phyloP scores from a whole-genome alignment of 1,139 yeast genomes.

The Suhomyces choctaworum region DNA sequence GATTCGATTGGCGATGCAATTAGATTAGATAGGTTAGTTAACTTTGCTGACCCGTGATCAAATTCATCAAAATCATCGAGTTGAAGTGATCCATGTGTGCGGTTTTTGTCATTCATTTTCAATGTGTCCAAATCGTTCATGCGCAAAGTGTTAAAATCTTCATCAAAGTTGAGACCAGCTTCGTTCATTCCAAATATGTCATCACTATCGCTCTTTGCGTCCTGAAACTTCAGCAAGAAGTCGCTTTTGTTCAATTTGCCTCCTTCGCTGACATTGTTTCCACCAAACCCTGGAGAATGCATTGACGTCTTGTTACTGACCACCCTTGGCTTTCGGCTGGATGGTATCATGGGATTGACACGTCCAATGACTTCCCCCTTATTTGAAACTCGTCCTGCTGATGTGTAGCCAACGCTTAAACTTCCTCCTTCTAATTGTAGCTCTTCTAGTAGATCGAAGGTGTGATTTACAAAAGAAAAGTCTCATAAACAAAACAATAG shows the following conservation, averaged over 20 bases:
- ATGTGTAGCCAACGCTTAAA: no score
- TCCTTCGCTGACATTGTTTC: conserved; percentile 2
- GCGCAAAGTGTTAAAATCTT: conserved; percentile 29
- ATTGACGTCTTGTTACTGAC: conserved; percentile 15
- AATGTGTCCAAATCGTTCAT: conserved; percentile 22
- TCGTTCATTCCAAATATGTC: conserved; percentile 33
- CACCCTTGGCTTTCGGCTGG: conserved; percentile 13
- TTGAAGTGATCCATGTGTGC: conserved; percentile 6
- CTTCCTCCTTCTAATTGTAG: no score
- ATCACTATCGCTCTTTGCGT: conserved; percentile 24
- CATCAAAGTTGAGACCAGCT: conserved; percentile 20
- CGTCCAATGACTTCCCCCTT: no score
- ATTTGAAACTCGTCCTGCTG: no score
- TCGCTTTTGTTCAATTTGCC: conserved; percentile 13
- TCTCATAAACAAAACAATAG: no score
- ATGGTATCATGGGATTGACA: conserved; percentile 14
- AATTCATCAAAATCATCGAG: conserved; percentile 10
- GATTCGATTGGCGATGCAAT: conserved; percentile 21
- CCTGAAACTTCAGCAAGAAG: conserved; percentile 17
- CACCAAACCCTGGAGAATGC: conserved; percentile 16
- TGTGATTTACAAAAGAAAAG: no score
- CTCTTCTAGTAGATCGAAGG: no score
- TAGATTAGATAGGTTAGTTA: conserved; percentile 7
- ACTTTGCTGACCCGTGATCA: conserved; percentile 4
- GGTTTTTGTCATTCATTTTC: conserved; percentile 7